These are phyloP conservation scores for Leucosporidium scottii DNA, from an alignment of 768 basidiomycete genomes.

Conservation along the genomic window DNA sequence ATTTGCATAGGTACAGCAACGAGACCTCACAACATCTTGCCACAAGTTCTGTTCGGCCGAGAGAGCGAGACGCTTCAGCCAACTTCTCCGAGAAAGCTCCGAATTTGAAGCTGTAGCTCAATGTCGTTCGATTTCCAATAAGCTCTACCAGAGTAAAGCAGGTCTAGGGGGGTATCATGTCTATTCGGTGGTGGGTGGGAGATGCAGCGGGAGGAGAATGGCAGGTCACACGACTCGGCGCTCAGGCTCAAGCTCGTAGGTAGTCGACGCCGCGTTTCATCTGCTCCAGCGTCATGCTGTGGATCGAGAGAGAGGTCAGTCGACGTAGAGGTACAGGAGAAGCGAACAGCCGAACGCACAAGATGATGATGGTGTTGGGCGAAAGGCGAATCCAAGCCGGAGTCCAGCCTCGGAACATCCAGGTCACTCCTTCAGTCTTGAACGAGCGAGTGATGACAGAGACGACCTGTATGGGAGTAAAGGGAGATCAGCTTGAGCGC, in stretches of 20 bases:
- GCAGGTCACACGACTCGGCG: no score
- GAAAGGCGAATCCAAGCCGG: constrained; percentile 36
- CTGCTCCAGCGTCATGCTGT: constrained; percentile 28
- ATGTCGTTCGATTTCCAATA: background rate
- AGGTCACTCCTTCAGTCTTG: constrained; percentile 32
- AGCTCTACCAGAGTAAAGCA: background rate
- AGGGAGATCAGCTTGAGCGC: background rate
- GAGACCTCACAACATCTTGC: no score
- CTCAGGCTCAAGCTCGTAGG: background rate
- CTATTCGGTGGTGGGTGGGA: background rate
- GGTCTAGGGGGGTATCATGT: background rate
- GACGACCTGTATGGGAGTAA: background rate
- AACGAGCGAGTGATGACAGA: constrained; percentile 28
- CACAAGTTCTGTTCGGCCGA: no score
- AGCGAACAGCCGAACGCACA: constrained; percentile 8
- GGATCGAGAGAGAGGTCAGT: background rate
- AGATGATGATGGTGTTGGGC: constrained; percentile 35
- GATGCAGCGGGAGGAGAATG: background rate
- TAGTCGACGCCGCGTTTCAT: constrained; percentile 24
- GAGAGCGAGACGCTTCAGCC: no score
- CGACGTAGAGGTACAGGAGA: no score
- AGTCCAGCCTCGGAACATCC: constrained; percentile 35
- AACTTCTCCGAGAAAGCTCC: no score
- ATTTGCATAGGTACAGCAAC: background rate
- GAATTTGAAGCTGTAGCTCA: background rate